Evolutionary conservation across 345 rosid species (phyloP).

Genomic region (Fremontodendron californicum): DNA sequence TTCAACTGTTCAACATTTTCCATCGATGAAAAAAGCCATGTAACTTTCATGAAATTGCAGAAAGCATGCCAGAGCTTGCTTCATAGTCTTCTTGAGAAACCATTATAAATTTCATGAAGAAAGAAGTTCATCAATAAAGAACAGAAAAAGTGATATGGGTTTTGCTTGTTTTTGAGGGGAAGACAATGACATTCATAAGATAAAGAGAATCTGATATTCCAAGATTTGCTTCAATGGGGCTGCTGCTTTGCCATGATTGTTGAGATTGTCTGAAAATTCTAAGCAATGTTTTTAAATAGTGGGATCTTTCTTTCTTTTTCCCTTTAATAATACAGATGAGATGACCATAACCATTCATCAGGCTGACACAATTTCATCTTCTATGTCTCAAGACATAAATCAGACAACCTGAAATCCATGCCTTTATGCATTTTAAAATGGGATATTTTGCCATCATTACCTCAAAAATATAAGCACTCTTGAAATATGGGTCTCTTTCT

Average conservation of each 20-base stretch:
- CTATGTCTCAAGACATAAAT: background rate
- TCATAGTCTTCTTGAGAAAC: background rate
- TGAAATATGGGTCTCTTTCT: background rate
- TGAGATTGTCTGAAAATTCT: background rate
- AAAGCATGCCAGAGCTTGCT: background rate
- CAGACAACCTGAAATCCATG: background rate
- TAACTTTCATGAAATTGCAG: background rate
- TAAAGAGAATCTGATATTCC: background rate
- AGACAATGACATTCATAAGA: background rate
- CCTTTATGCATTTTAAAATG: background rate
- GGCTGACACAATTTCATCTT: conserved; percentile 2
- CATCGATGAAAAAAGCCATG: background rate
- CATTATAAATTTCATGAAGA: background rate
- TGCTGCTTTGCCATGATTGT: background rate
- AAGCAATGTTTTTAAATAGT: background rate
- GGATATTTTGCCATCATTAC: background rate
- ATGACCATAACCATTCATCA: conserved; percentile 12
- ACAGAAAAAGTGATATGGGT: background rate
- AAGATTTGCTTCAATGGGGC: background rate
- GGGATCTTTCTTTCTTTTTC: background rate
- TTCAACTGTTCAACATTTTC: background rate
- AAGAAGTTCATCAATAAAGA: background rate
- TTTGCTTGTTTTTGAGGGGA: background rate
- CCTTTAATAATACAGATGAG: background rate
- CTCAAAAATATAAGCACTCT: background rate